Evolutionary conservation across 2,329 filamentous ascomycete genomes (phyloP).

Genomic region (Penicillium sp.): DNA sequence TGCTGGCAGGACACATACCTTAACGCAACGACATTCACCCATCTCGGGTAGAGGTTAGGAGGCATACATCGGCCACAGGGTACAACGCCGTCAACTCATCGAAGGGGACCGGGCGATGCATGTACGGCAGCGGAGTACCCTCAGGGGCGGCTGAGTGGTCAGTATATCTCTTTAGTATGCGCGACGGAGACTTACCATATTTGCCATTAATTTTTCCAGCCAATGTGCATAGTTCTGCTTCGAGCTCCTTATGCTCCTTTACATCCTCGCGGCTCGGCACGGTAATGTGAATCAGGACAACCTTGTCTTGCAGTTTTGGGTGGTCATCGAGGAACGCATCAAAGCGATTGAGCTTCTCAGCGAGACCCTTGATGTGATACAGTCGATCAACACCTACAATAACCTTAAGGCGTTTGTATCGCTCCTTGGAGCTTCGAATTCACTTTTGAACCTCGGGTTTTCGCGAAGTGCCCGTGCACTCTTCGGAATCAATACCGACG

Average conservation of each 20-base stretch:
- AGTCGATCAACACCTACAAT: conserved; percentile 91
- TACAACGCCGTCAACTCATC: conserved; percentile 93
- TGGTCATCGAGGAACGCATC: conserved; percentile 90
- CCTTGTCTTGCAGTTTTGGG: conserved; percentile 89
- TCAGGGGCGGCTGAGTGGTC: conserved; percentile 67
- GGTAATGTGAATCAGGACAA: conserved; percentile 88
- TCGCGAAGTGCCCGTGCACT: conserved; percentile 78
- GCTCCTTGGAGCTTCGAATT: conserved; percentile 70
- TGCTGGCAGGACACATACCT: conserved; percentile 93
- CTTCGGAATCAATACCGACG: conserved; percentile 91
- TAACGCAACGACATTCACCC: conserved; percentile 98
- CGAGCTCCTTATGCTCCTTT: conserved; percentile 90
- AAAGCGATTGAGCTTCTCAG: conserved; percentile 87
- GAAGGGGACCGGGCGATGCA: conserved; percentile 86
- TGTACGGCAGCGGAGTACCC: conserved; percentile 93
- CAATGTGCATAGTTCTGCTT: conserved; percentile 84
- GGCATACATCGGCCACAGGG: conserved; percentile 78
- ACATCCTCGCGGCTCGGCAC: conserved; percentile 82
- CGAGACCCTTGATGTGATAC: conserved; percentile 96
- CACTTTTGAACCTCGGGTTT: conserved; percentile 74
- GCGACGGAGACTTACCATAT: conserved; percentile 54
- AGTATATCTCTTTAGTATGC: conserved; percentile 2
- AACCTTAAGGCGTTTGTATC: conserved; percentile 84
- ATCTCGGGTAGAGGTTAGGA: conserved; percentile 85
- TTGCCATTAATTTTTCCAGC: conserved; percentile 92